phyloP scores from a whole-genome alignment of 2,329 filamentous ascomycete genomes.

The Gremmenia infestans region DNA sequence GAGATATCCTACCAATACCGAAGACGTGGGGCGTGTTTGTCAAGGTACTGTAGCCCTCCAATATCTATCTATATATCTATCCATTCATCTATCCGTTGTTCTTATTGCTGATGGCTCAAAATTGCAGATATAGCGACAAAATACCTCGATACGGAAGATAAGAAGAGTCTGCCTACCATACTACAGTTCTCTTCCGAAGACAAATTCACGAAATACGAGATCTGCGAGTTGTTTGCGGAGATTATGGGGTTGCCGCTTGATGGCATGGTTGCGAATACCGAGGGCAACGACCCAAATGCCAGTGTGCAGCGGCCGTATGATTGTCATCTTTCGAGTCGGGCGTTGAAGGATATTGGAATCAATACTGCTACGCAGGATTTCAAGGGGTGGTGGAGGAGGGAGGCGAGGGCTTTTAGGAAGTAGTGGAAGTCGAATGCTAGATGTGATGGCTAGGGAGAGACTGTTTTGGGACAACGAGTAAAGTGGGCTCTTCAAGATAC shows the following conservation, averaged over 20 bases:
- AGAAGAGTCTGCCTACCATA: slow-evolving; percentile 56
- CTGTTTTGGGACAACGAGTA: background rate
- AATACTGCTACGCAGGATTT: slow-evolving; percentile 72
- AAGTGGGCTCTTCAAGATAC: too few species aligned
- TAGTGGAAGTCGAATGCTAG: slow-evolving; percentile 8
- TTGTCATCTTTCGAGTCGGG: slow-evolving; percentile 77
- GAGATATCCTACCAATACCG: slow-evolving; percentile 83
- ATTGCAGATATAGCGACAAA: slow-evolving; percentile 61
- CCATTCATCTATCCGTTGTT: slow-evolving; percentile 2
- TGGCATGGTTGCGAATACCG: slow-evolving; percentile 62
- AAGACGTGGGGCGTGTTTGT: slow-evolving; percentile 77
- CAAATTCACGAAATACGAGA: slow-evolving; percentile 83
- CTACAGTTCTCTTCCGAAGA: slow-evolving; percentile 88
- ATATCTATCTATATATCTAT: slow-evolving; percentile 5
- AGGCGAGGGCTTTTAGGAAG: slow-evolving; percentile 50
- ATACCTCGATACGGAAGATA: slow-evolving; percentile 51
- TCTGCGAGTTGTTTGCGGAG: slow-evolving; percentile 71
- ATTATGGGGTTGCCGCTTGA: slow-evolving; percentile 71
- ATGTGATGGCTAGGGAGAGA: background rate
- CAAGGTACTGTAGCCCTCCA: slow-evolving; percentile 44
- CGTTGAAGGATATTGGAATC: slow-evolving; percentile 67
- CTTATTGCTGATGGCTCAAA: background rate
- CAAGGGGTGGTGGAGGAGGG: slow-evolving; percentile 71
- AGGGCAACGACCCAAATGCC: slow-evolving; percentile 67
- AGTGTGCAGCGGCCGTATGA: slow-evolving; percentile 78